Percentiles rank a stretch among this genome's conserved stretches.
phyloP scores from a whole-genome alignment of 768 basidiomycete genomes.

The Clitopilus hobsonii region DNA sequence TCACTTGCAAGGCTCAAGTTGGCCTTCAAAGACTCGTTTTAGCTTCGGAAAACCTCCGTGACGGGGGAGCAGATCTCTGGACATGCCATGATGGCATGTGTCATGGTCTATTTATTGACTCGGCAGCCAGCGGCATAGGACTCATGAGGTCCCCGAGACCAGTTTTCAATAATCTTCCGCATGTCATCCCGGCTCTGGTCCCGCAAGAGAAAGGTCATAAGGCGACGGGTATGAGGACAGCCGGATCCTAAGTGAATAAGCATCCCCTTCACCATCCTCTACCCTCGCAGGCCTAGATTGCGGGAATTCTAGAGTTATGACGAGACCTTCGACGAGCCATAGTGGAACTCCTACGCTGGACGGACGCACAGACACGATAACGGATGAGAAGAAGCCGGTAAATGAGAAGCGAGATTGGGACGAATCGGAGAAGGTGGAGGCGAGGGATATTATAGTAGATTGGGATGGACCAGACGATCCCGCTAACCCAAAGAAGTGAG shows the following conservation, averaged over 20 bases:
- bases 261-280: no score
- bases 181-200: not conserved
- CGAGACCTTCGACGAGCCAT: not conserved
- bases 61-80: no score
- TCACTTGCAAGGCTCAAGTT: no score
- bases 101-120: not conserved
- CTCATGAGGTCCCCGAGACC: not conserved
- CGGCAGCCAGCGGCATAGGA: not conserved
- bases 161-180: not conserved
- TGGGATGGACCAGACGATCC: constrained; percentile 65
- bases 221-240: no score
- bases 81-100: no score
- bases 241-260: not conserved
- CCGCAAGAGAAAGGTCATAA: not conserved
- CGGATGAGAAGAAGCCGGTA: not conserved
- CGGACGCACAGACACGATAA: not conserved
- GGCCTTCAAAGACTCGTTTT: no score
- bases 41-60: no score
- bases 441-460: constrained; percentile 36
- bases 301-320: no score
- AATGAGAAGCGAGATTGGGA: not conserved
- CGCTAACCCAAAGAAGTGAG: constrained; percentile 54
- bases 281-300: no score
- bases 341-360: not conserved
- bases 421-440: constrained; percentile 8